phyloP scores from a whole-genome alignment of 2,329 filamentous ascomycete species.

The Pleoardoris graminearum region DNA sequence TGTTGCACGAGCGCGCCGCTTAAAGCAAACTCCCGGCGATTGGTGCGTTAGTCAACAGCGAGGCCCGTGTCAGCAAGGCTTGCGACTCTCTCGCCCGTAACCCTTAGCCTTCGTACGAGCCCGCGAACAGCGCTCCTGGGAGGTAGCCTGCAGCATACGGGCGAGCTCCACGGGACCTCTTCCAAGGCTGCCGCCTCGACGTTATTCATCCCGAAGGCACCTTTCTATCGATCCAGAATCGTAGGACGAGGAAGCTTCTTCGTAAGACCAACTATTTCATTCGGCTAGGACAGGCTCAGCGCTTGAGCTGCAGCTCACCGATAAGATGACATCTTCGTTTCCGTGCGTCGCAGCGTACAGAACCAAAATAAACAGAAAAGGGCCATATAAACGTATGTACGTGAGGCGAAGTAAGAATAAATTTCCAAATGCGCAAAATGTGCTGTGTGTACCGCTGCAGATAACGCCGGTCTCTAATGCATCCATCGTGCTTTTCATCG shows the following conservation, averaged over 20 bases:
- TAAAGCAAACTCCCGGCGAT: background rate
- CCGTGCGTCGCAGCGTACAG: constrained; percentile 2
- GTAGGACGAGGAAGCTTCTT: background rate
- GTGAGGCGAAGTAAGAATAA: constrained; percentile 1
- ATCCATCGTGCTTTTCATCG: constrained; percentile 4
- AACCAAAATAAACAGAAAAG: background rate
- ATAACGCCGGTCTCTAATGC: constrained; percentile 14
- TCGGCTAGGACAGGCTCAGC: constrained; percentile 15
- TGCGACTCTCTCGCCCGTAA: constrained; percentile 5
- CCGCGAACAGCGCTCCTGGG: background rate
- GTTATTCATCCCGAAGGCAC: background rate
- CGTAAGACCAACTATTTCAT: background rate
- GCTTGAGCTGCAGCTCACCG: constrained; percentile 15
- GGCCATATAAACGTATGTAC: background rate
- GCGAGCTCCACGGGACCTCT: background rate
- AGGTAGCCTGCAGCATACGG: background rate
- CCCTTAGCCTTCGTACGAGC: background rate
- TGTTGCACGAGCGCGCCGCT: background rate
- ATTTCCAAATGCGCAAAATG: constrained; percentile 7
- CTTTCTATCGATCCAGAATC: background rate
- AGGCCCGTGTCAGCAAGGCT: background rate
- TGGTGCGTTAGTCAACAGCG: background rate
- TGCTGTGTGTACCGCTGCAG: constrained; percentile 10
- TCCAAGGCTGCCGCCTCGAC: background rate
- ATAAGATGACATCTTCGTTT: constrained; percentile 3